Conservation (phyloP, 2,329 filamentous ascomycete species). For the Aureobasidium sp. region DNA sequence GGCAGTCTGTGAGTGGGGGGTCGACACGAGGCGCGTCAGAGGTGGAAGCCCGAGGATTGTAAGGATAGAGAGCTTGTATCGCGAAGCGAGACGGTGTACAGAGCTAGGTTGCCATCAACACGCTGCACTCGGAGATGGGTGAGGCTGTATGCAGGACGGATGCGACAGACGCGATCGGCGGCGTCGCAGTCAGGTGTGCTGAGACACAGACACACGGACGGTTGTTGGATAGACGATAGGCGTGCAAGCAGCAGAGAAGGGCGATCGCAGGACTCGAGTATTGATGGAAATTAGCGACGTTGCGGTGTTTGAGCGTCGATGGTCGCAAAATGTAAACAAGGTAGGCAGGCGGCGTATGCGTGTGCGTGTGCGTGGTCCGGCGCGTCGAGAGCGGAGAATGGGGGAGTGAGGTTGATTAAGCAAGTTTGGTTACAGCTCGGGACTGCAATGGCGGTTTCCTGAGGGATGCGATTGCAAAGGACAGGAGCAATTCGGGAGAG, state of each 20-base stretch:
- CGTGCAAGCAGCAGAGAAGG: background rate
- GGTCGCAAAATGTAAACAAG: conserved; percentile 12
- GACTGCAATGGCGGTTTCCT: too few relatives aligned
- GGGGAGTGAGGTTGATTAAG: conserved; percentile 3
- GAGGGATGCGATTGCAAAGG: too few relatives aligned
- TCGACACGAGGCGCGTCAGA: conserved; percentile 5
- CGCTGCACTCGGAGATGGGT: background rate
- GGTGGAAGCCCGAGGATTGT: background rate
- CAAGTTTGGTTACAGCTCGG: background rate
- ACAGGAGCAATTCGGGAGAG: too few relatives aligned
- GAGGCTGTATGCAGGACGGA: background rate
- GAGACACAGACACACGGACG: background rate
- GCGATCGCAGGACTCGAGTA: conserved; percentile 10
- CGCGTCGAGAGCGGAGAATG: background rate
- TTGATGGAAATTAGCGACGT: conserved; percentile 14
- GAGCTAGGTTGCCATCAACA: conserved; percentile 16
- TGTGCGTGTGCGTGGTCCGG: background rate
- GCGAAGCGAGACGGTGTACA: conserved; percentile 12
- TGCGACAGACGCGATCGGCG: conserved; percentile 12
- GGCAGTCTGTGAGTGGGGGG: background rate
- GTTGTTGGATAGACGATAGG: conserved; percentile 6
- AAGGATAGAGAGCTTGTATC: conserved; percentile 3
- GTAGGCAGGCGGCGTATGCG: background rate
- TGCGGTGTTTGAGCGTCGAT: background rate
- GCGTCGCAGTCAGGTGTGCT: conserved; percentile 10